These are phyloP conservation scores for Helicocarpus griseus DNA, from an alignment of 2,329 filamentous ascomycete genomes.

Conservation along the genomic window DNA sequence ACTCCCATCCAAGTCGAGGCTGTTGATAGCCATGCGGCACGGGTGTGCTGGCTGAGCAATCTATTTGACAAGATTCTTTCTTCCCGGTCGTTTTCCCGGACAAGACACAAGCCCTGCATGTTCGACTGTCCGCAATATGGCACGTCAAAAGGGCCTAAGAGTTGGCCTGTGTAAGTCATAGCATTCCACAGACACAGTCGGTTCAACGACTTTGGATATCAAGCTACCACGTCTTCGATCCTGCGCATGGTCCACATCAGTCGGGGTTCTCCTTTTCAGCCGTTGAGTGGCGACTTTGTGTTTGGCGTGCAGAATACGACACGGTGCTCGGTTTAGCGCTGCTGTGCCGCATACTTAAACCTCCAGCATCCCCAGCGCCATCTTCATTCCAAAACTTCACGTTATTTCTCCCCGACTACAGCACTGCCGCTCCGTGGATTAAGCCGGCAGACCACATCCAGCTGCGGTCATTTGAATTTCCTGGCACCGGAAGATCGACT, in stretches of 20 bases:
- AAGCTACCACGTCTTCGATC: background rate
- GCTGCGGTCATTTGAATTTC: conserved; percentile 2
- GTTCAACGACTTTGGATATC: background rate
- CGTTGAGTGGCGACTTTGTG: conserved; percentile 2
- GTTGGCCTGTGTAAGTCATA: background rate
- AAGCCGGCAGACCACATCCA: background rate
- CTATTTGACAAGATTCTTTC: background rate
- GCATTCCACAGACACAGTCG: background rate
- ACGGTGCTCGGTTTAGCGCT: background rate
- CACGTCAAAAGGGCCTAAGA: background rate
- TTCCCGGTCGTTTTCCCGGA: background rate
- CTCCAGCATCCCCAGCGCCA: background rate
- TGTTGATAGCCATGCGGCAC: background rate
- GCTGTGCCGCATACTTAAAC: background rate
- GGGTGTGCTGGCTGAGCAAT: background rate
- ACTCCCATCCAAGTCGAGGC: background rate
- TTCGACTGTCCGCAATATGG: too few relatives aligned
- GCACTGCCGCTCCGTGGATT: background rate
- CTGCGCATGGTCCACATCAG: background rate
- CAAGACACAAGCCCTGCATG: background rate
- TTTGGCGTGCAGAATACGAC: too few relatives aligned
- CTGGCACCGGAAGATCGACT: conserved; percentile 1
- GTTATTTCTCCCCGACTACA: background rate
- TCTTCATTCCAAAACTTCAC: background rate
- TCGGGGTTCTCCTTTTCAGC: background rate